Evolutionary conservation across 73 alveolate genomes (phyloP), one percentile per base, ranked within the genome.

Genomic region (Breviolum minutum): DNA sequence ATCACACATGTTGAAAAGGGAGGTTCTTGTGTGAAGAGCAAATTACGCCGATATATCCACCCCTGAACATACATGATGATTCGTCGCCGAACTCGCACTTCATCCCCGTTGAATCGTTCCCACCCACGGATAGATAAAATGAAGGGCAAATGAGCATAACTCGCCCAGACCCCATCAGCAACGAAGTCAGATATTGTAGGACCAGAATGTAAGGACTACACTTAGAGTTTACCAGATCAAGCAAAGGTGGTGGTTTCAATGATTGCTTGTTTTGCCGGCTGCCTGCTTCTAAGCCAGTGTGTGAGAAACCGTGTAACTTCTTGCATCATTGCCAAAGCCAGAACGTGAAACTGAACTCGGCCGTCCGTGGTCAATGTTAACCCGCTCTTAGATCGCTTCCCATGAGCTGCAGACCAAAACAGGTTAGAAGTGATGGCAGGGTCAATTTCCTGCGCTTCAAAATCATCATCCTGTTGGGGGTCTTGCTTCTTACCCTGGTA

Each of bases 221-320:
- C 40, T 48, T 11, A 8, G 89, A 69, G 89, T 81, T 81, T 14
- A 40, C 89, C n/a, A 81, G 9, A 48, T 81, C 89, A 40, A 81
- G 89, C 89, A 81, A 54, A 16, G 89, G 89, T 40, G 89, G 89
- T 10, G 89, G 70, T 48, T 81, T 54, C 89, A 81, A 40, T 11
- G 89, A 81, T 16, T 8, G 5, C 11, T 48, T 64, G 13, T 81
- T 81, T 19, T 81, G 89, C 5, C 89, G 89, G 16, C 17, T 12
- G 27, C 69, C 69, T 20, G 89, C 89, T 9, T 32, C 5, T 29
- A 81, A 20, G 89, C 89, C 89, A 81, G 27, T 81, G 12, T 12
- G 89, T 81, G 70, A 81, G 48, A 81, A 40, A 81, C 1, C 89
- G 89, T 7, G 70, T 81, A 6, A 81, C 89, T 81, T 81, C 89